Conservation (phyloP, 306 rosid species). For the Abrus precatorius region DNA sequence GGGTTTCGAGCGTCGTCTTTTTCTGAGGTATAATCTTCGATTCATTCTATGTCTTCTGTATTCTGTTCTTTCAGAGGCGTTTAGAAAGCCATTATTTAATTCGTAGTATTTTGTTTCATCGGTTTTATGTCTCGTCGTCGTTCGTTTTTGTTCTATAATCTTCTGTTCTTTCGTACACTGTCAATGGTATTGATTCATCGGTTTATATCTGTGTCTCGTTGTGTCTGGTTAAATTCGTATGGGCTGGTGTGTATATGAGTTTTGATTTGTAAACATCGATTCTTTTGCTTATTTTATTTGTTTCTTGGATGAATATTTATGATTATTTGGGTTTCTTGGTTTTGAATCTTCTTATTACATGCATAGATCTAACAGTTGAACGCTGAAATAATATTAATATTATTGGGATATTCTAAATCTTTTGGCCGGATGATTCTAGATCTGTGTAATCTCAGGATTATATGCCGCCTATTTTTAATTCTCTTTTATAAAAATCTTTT, state of each 20-base stretch:
- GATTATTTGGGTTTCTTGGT: background rate
- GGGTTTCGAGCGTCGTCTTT: background rate
- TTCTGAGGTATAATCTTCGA: constrained; percentile 5
- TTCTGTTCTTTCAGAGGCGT: background rate
- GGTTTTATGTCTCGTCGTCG: background rate
- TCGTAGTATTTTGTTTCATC: background rate
- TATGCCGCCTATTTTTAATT: background rate
- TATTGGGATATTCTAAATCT: too few relatives aligned
- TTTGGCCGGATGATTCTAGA: background rate
- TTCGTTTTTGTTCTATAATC: too few relatives aligned
- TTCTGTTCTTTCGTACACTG: too few relatives aligned
- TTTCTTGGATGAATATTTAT: background rate
- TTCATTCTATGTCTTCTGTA: background rate
- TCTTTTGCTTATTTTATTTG: background rate
- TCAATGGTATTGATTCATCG: background rate
- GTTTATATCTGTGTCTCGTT: background rate
- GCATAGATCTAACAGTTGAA: constrained; percentile 9
- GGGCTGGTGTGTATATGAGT: background rate
- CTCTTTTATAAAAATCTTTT: too few relatives aligned
- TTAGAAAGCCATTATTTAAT: background rate
- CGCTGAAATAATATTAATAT: background rate
- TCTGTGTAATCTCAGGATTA: background rate
- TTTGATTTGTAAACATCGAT: background rate
- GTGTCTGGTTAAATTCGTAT: background rate
- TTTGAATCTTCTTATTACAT: background rate